A percentile compares a stretch with the other conserved stretches of the same genome.
These are phyloP conservation scores for Euphorbia lathyris DNA, from an alignment of 345 rosid species.

Conservation along the genomic window DNA sequence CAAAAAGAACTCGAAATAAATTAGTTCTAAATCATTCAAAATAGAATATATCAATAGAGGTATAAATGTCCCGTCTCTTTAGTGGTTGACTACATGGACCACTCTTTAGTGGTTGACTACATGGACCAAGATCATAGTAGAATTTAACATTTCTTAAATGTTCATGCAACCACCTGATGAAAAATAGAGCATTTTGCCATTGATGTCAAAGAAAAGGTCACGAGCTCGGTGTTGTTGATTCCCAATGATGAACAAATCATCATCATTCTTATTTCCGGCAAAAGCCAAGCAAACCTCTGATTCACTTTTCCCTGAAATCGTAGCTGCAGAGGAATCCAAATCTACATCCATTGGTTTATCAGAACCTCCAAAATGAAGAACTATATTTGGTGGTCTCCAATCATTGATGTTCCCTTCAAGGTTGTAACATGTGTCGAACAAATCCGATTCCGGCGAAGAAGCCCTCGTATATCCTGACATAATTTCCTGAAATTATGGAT, in stretches of 20 bases:
- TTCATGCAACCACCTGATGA: slow-evolving; percentile 16
- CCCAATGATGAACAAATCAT: slow-evolving; percentile 24
- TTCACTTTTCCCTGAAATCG: neutral
- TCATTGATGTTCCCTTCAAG: slow-evolving; percentile 1
- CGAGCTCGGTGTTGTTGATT: slow-evolving; percentile 21
- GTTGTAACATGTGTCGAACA: slow-evolving; percentile 27
- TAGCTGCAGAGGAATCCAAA: slow-evolving; percentile 22
- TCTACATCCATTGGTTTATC: slow-evolving; percentile 1
- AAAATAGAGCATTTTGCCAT: neutral
- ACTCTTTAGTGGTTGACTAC: no score
- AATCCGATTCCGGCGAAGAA: neutral
- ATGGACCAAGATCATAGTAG: no score
- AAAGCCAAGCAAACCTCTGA: slow-evolving; percentile 34
- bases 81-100: no score
- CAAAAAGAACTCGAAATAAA: no score
- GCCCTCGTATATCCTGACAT: slow-evolving; percentile 17
- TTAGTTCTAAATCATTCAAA: no score
- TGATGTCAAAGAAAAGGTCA: slow-evolving; percentile 11
- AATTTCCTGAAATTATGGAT: no score
- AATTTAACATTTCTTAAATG: no score
- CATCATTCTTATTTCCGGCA: neutral
- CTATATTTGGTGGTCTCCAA: slow-evolving; percentile 15
- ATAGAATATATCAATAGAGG: no score
- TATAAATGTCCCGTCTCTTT: no score
- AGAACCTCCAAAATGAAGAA: slow-evolving; percentile 21